phyloP scores from a whole-genome alignment of 805 yeast species.

The Nakazawaea molendinolei region DNA sequence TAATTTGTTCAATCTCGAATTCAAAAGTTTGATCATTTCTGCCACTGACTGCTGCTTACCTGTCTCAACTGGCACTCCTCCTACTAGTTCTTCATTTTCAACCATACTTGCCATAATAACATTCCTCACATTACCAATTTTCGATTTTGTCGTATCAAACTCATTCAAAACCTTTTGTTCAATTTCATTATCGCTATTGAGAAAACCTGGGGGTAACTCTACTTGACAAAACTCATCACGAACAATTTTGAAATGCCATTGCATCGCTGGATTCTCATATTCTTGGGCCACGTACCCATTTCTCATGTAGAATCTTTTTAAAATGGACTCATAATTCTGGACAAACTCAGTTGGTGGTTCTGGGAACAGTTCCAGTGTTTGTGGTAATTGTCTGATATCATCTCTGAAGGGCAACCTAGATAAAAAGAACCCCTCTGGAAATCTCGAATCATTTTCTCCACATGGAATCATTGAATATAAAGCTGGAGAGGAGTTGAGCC shows the following conservation, averaged over 20 bases:
- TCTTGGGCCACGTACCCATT: conserved; percentile 50
- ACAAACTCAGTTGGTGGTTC: conserved; percentile 12
- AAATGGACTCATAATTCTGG: conserved; percentile 17
- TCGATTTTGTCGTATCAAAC: conserved; percentile 10
- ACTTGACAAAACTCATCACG: conserved; percentile 62
- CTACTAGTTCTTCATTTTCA: conserved; percentile 11
- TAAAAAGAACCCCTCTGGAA: conserved; percentile 70
- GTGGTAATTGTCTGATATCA: conserved; percentile 65
- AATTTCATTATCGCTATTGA: conserved; percentile 5
- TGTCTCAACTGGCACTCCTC: background rate
- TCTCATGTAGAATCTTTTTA: conserved; percentile 34
- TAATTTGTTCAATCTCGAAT: conserved; percentile 18
- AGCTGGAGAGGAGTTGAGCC: conserved; percentile 46
- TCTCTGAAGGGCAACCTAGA: conserved; percentile 68
- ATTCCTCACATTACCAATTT: conserved; percentile 9
- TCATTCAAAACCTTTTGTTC: conserved; percentile 7
- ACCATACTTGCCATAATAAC: conserved; percentile 8
- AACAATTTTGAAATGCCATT: conserved; percentile 58
- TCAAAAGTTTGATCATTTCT: conserved; percentile 15
- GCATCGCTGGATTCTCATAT: conserved; percentile 59
- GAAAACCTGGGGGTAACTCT: conserved; percentile 23
- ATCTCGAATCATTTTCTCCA: conserved; percentile 12
- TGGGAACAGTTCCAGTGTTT: conserved; percentile 13
- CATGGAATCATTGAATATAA: conserved; percentile 59
- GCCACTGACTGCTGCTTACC: conserved; percentile 6